Evolutionary conservation across 768 basidiomycete genomes (phyloP), one percentile per base, ranked within the genome.

Genomic region (Lactarius pseudohatsudake): DNA sequence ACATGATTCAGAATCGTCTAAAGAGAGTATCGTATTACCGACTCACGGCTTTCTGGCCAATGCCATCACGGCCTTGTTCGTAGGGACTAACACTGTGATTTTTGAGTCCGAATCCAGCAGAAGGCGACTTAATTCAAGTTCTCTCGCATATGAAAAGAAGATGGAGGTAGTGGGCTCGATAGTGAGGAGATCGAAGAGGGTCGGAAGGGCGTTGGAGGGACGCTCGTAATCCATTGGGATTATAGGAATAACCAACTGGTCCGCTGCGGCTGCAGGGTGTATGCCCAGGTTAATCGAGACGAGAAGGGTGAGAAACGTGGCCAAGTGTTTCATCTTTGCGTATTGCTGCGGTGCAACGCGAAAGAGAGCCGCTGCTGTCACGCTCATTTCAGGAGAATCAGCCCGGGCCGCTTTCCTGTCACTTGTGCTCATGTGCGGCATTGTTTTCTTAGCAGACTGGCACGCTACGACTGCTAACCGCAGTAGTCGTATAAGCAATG

Each of bases 31-130:
- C 10, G 3, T 11, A 22, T 3, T 20, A 6, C 28, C 36, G 36
- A 80, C 90, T 77, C 77, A 95, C 91, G 94, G 94, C 77, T 95
- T 94, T 72, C 86, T 79, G 3, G 86, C 75, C 61, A 94, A 78
- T 4, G 87, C 87, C 85, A 94, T 92, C 18, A 95, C 86, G 10
- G 92, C 94, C 75, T 89, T 91, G 76, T 96, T 95, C 30, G 90
- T 91, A 0, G 94, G 94, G 5, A 88, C 92, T 53, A 96, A 81
- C 11, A 96, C 61, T 0, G 92, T 92, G 62, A 79, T 75, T 8
- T 75, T 79, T 2, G 72, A 64, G 34, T 72, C 62, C 6, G 50
- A 54, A 18, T 74, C 71, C 28, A 60, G 69, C 59, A 94, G 82
- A 11, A 80, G 78, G 36, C 74, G 72, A 73, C 86, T 87, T n/a